Conservation (phyloP, 768 basidiomycete genomes). For the Pleurotus cornucopiae region DNA sequence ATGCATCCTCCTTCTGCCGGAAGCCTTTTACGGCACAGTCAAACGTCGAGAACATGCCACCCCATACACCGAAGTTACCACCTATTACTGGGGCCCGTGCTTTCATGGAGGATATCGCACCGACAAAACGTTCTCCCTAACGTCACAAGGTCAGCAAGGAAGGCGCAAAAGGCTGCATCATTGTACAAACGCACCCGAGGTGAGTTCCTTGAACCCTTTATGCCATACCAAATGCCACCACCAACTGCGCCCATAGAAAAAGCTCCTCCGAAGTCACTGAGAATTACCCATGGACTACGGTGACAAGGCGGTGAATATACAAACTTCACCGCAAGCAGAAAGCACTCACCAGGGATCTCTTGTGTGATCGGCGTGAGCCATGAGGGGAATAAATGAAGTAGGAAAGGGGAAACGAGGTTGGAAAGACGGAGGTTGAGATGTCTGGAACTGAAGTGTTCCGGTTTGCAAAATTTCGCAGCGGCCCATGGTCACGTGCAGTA, state of each 20-base stretch:
- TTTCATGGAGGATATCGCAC: conserved; percentile 94
- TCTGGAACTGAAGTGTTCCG: neutral
- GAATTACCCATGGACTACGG: conserved; percentile 91
- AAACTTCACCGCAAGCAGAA: neutral
- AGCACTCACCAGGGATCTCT: conserved; percentile 79
- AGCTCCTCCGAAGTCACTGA: conserved; percentile 97
- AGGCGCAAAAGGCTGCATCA: neutral
- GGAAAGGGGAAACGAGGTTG: conserved; percentile 12
- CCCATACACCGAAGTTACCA: conserved; percentile 94
- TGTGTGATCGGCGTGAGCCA: conserved; percentile 91
- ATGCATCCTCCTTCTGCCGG: conserved; percentile 96
- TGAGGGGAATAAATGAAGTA: conserved; percentile 25
- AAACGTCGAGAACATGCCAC: conserved; percentile 98
- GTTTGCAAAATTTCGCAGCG: neutral
- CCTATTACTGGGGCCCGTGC: conserved; percentile 97
- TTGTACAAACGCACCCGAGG: conserved; percentile 62
- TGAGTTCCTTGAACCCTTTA: conserved; percentile 96
- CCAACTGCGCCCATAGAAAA: conserved; percentile 98
- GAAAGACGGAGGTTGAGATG: neutral
- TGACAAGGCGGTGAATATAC: neutral
- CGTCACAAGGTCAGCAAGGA: conserved; percentile 12
- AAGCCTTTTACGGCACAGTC: conserved; percentile 98
- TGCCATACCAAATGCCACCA: conserved; percentile 97
- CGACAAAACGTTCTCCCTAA: conserved; percentile 91
- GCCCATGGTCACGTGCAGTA: neutral